Evolutionary conservation across 441 rosid species (phyloP).

Genomic region (Jatropha podagrica): DNA sequence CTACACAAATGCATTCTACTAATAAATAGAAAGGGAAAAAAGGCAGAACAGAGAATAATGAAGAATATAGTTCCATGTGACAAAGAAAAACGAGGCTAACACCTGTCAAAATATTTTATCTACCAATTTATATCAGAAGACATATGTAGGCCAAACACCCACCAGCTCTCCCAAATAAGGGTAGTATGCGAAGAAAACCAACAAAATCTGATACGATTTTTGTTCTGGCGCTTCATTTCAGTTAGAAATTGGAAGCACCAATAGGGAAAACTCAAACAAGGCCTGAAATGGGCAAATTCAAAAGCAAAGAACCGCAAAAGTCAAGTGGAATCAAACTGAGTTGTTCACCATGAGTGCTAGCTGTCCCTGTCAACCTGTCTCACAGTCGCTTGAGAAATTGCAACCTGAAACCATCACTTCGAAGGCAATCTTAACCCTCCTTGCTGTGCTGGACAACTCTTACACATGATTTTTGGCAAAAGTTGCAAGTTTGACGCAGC

Average conservation of each 20-base stretch:
- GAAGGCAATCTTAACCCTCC: neutral
- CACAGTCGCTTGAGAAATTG: neutral
- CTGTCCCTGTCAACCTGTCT: neutral
- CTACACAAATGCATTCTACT: neutral
- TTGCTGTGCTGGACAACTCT: neutral
- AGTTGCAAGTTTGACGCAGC: neutral
- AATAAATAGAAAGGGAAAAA: neutral
- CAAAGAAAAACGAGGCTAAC: conserved; percentile 5
- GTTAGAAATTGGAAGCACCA: neutral
- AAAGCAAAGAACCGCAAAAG: neutral
- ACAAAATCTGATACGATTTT: conserved; percentile 1
- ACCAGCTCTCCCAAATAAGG: neutral
- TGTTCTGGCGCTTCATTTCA: neutral
- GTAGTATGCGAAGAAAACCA: conserved; percentile 16
- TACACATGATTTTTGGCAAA: neutral
- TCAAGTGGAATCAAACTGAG: conserved; percentile 8
- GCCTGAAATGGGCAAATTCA: neutral
- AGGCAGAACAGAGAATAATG: neutral
- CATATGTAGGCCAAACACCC: neutral
- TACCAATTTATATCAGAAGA: neutral
- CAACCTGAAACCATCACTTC: neutral
- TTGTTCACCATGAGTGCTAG: neutral
- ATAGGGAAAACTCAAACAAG: neutral
- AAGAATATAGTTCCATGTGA: conserved; percentile 3
- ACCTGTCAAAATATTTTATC: conserved; percentile 1